Evolutionary conservation across 352 stramenopile species (phyloP), one percentile per base, ranked within the genome.

Genomic region (Albugo candida): DNA sequence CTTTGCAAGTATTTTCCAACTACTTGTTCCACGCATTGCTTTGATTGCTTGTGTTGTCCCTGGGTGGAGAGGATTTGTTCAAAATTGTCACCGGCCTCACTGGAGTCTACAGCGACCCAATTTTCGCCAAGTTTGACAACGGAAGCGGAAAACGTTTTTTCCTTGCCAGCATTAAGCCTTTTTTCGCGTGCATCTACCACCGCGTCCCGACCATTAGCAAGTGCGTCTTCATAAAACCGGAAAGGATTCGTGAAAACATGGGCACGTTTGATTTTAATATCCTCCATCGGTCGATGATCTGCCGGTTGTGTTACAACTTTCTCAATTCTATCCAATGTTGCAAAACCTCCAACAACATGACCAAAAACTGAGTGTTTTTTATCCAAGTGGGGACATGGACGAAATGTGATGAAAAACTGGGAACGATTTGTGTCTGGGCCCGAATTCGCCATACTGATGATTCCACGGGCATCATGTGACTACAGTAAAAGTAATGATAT

Each of bases 391-490:
- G 67, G 49, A 48, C 78, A 95, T 10, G 70, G 70, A 57, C 95
- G 92, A 59, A 97, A 98, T 1, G 94, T 98, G 52, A 99, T 94
- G 62, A 98, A 99, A 64, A 99, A 99, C 75, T 99, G 95, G n/a
- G 83, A 93, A 21, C 79, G 81, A 63, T 98, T 98, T 1, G 88
- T 97, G 18, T 88, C 70, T n/a, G 81, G 74, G 10, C 94, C 95
- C 11, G 84, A 79, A 57, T 98, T 99, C 0, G 95, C 95, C 93
- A 98, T 98, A 43, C 74, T 94, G 20, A 99, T 48, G 20, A 98
- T 70, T 8, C 93, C 94, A 20, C 69, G 59, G 20, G 65, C 74
- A 27, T 85, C 72, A 60, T 99, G 94, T 36, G 55, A 70, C 63
- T 87, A 41, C 13, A 40, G 10, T 10, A 36, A 24, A 31, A 50